Percentiles rank a stretch among this genome's conserved stretches.
phyloP scores from a whole-genome alignment of 805 yeast species.

The Saturnispora silvae region DNA sequence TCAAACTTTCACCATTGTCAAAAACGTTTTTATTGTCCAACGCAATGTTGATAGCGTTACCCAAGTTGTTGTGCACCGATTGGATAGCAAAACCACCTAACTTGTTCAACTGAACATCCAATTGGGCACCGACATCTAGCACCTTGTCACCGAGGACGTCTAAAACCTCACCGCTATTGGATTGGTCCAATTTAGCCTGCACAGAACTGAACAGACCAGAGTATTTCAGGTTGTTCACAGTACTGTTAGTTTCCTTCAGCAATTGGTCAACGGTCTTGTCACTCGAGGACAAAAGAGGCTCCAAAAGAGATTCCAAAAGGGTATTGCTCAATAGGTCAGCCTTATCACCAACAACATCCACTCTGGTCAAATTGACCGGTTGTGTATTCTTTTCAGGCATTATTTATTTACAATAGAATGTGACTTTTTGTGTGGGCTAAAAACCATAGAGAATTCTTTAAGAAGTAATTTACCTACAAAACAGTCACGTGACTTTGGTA shows the following conservation, averaged over 20 bases:
- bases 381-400: conserved; percentile 4
- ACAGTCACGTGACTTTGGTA: no score
- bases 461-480: no score
- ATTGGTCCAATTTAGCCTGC: conserved; percentile 14
- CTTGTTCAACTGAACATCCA: conserved; percentile 4
- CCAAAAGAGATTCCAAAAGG: conserved; percentile 34
- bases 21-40: conserved; percentile 40
- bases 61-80: conserved; percentile 6
- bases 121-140: conserved; percentile 7
- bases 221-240: conserved; percentile 17
- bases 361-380: conserved; percentile 22
- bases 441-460: no score
- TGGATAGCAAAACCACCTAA: conserved; percentile 1
- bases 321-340: conserved; percentile 24
- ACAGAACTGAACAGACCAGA: conserved; percentile 23
- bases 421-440: no score
- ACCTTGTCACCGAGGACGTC: conserved; percentile 6
- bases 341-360: conserved; percentile 25
- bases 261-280: conserved; percentile 35
- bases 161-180: conserved; percentile 2
- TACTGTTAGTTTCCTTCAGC: conserved; percentile 17
- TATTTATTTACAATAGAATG: no score
- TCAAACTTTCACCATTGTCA: conserved; percentile 59
- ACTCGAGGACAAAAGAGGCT: conserved; percentile 31
- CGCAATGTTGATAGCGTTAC: conserved; percentile 21